A percentile compares a stretch with the other conserved stretches of the same genome.
These are phyloP conservation scores for Hylodesmum podocarpum DNA, from an alignment of 306 rosid genomes.

Conservation along the genomic window DNA sequence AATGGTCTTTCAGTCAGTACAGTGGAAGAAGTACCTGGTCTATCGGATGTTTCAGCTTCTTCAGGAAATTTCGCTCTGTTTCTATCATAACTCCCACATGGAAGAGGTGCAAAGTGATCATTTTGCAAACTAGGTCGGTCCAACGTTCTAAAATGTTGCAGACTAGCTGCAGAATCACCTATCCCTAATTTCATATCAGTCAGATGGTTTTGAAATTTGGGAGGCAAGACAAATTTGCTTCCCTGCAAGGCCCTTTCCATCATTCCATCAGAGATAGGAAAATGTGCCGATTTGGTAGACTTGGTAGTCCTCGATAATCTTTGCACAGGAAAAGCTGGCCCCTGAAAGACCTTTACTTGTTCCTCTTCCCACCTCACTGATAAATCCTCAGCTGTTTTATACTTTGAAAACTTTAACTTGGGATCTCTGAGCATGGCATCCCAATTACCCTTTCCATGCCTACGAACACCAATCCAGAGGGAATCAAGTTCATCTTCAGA, in stretches of 20 bases:
- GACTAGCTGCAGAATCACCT: conserved; percentile 60
- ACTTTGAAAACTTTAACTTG: conserved; percentile 76
- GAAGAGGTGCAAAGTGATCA: conserved; percentile 60
- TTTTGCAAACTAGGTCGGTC: conserved; percentile 57
- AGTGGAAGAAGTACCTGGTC: conserved; percentile 75
- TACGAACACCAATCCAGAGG: conserved; percentile 97
- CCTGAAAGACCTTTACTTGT: conserved; percentile 80
- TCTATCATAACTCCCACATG: conserved; percentile 68
- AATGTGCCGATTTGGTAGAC: conserved; percentile 59
- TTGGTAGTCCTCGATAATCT: conserved; percentile 61
- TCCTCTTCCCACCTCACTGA: conserved; percentile 94
- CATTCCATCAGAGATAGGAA: conserved; percentile 97
- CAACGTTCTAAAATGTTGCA: conserved; percentile 57
- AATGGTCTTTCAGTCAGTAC: conserved; percentile 64
- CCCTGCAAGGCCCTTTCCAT: conserved; percentile 97
- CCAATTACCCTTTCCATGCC: conserved; percentile 98
- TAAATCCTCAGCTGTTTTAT: conserved; percentile 74
- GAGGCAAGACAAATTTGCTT: conserved; percentile 72
- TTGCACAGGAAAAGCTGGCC: conserved; percentile 56
- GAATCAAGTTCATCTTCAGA: conserved; percentile 98
- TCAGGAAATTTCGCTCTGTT: conserved; percentile 52
- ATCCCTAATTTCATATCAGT: conserved; percentile 96
- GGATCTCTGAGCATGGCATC: conserved; percentile 87
- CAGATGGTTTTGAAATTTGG: conserved; percentile 82
- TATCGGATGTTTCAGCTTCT: conserved; percentile 71